Evolutionary conservation across 2,329 filamentous ascomycete genomes (phyloP).

Genomic region (Colletotrichum tamarilloi): DNA sequence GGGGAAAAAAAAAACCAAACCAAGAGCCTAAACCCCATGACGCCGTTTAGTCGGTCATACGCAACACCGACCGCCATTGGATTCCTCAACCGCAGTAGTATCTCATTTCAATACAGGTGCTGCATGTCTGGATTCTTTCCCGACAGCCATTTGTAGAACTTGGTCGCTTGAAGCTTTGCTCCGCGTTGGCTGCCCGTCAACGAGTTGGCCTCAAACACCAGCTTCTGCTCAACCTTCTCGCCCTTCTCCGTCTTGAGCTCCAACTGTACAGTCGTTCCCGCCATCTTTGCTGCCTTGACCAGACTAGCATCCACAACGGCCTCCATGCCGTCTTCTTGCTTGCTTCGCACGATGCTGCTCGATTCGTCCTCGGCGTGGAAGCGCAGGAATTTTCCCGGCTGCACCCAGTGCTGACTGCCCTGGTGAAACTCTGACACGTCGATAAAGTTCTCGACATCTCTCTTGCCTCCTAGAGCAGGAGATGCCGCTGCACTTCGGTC

Average conservation of each 20-base stretch:
- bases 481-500: constrained; percentile 25
- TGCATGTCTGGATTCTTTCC: constrained; percentile 21
- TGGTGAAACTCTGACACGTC: constrained; percentile 27
- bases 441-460: not conserved
- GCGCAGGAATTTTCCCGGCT: constrained; percentile 5
- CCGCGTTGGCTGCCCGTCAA: constrained; percentile 22
- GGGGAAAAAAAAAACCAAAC: not conserved
- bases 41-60: not conserved
- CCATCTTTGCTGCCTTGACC: constrained; percentile 24
- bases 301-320: constrained; percentile 13
- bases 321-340: constrained; percentile 17
- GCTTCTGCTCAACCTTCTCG: constrained; percentile 14
- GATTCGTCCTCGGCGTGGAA: constrained; percentile 23
- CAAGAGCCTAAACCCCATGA: not conserved
- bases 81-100: not conserved
- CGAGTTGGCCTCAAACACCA: constrained; percentile 14
- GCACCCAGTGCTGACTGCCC: constrained; percentile 22
- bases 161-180: constrained; percentile 19
- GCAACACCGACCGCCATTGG: not conserved
- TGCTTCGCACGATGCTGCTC: constrained; percentile 8
- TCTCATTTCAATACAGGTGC: constrained; percentile 7
- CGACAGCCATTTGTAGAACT: constrained; percentile 32
- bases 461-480: constrained; percentile 3
- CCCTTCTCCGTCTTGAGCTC: constrained; percentile 17
- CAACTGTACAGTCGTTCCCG: constrained; percentile 11